A percentile compares a stretch with the other conserved stretches of the same genome.
Evolutionary conservation across 83 land plant genomes (phyloP).

Genomic region (Diphasiastrum complanatum): DNA sequence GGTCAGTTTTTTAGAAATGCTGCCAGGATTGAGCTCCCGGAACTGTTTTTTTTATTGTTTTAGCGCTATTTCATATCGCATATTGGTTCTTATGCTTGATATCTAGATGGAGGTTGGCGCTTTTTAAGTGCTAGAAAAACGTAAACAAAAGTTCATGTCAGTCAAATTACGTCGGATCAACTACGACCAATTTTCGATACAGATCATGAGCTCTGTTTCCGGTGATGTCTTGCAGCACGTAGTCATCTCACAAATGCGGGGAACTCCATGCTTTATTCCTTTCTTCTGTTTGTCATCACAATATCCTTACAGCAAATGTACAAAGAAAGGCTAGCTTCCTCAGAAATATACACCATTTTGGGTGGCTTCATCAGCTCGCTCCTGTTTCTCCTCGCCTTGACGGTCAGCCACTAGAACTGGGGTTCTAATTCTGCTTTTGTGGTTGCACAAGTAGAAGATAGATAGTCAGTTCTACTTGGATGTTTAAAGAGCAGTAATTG

Average conservation of each 20-base stretch:
- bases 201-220: too few species aligned
- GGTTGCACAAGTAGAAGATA: background rate
- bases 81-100: too few species aligned
- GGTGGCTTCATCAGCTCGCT: constrained; percentile 85
- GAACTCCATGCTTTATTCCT: constrained; percentile 77
- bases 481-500: background rate
- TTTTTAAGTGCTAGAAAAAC: too few species aligned
- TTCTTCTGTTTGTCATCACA: constrained; percentile 58
- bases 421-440: background rate
- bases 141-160: too few species aligned
- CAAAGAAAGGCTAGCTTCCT: constrained; percentile 71
- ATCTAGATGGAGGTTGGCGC: too few species aligned
- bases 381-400: constrained; percentile 57
- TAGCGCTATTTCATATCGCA: too few species aligned
- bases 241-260: constrained; percentile 52
- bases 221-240: constrained; percentile 27
- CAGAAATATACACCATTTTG: constrained; percentile 72
- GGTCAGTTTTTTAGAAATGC: too few species aligned
- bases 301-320: constrained; percentile 83
- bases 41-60: too few species aligned
- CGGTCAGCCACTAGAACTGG: constrained; percentile 46
- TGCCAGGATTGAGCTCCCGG: too few species aligned
- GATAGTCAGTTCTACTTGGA: constrained; percentile 4
- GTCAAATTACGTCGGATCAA: too few species aligned
- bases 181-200: too few species aligned